Percentiles rank a stretch among this genome's conserved stretches.
These are phyloP conservation scores for Geranium rotundifolium DNA, from an alignment of 345 rosid species.

Conservation along the genomic window DNA sequence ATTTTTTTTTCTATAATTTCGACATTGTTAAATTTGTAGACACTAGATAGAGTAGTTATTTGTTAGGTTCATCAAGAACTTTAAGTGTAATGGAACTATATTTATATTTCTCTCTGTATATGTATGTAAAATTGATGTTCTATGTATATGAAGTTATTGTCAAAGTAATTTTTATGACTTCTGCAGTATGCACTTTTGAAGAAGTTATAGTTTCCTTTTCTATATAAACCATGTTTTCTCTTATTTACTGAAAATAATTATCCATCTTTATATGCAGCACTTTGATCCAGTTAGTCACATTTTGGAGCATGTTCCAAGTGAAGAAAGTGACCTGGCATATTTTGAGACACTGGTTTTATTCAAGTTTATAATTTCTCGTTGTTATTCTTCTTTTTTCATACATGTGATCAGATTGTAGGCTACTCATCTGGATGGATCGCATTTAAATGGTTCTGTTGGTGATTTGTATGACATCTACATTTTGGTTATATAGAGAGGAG, in stretches of 20 bases:
- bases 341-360: conserved; percentile 77
- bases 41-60: background rate
- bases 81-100: background rate
- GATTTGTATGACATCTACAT: background rate
- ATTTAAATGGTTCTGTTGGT: background rate
- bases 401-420: background rate
- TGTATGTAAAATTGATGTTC: background rate
- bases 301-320: conserved; percentile 64
- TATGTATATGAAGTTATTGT: background rate
- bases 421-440: no score
- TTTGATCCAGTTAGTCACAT: conserved; percentile 84
- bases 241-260: background rate
- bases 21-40: no score
- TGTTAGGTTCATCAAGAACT: background rate
- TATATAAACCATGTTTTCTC: background rate
- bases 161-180: background rate
- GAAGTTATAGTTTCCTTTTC: background rate
- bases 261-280: conserved; percentile 36
- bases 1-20: no score
- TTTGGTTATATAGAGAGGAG: background rate
- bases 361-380: background rate
- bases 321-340: conserved; percentile 50
- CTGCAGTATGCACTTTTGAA: background rate
- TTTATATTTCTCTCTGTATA: no score
- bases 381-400: background rate